A percentile compares a stretch with the other conserved stretches of the same genome.
Evolutionary conservation across 2,329 filamentous ascomycete species (phyloP).

Genomic region (Ilyonectria sp.): DNA sequence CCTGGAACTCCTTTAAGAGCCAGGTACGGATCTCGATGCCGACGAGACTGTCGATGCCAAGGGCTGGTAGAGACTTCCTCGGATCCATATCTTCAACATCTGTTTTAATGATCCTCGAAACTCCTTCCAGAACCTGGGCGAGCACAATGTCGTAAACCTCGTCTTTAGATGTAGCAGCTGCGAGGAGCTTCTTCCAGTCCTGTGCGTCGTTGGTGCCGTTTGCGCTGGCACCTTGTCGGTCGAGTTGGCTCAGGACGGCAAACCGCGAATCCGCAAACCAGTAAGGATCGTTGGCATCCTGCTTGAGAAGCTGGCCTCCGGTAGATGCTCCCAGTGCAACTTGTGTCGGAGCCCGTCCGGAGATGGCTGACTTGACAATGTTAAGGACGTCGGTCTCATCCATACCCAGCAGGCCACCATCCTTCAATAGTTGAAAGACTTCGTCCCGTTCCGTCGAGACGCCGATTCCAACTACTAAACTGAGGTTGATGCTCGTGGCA

Average conservation of each 20-base stretch:
- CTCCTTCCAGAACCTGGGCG: not conserved
- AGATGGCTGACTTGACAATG: slow-evolving; percentile 5
- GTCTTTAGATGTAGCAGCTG: not conserved
- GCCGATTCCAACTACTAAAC: slow-evolving; percentile 4
- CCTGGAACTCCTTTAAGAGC: slow-evolving; percentile 9
- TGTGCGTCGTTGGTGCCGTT: too few species aligned
- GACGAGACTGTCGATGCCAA: slow-evolving; percentile 16
- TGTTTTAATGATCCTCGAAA: slow-evolving; percentile 1
- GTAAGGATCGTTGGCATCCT: not conserved
- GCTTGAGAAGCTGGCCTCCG: slow-evolving; percentile 2
- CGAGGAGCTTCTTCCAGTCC: too few species aligned
- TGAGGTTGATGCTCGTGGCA: slow-evolving; percentile 12
- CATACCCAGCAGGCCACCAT: slow-evolving; percentile 7
- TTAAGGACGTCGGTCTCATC: slow-evolving; percentile 10
- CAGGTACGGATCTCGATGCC: slow-evolving; percentile 21
- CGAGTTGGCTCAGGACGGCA: too few species aligned
- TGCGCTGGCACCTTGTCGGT: too few species aligned
- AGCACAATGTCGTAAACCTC: slow-evolving; percentile 2
- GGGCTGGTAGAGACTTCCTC: not conserved
- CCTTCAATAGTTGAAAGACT: slow-evolving; percentile 3
- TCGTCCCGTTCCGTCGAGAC: not conserved
- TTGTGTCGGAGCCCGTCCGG: slow-evolving; percentile 10
- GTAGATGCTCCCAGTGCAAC: slow-evolving; percentile 13
- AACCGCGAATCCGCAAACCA: too few species aligned
- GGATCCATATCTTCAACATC: slow-evolving; percentile 8